Conservation (phyloP, 495 filamentous ascomycete species). For the Penicillium steckii region DNA sequence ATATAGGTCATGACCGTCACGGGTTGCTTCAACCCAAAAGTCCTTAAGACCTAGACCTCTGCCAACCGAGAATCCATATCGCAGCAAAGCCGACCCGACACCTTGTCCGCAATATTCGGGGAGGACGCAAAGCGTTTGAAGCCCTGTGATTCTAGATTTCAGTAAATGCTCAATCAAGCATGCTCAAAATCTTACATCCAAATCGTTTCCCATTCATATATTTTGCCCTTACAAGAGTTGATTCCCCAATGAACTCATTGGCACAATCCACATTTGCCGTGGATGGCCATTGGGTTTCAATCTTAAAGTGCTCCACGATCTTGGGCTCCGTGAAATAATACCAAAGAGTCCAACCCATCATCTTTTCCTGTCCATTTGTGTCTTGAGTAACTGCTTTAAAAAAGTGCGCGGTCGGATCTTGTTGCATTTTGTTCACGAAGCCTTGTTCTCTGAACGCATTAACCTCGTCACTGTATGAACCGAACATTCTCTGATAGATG, state of each 20-base stretch:
- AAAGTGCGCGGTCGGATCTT: not conserved
- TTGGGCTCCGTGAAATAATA: not conserved
- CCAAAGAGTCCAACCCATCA: constrained; percentile 1
- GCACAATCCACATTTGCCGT: not conserved
- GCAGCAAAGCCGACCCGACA: constrained; percentile 1
- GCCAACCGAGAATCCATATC: not conserved
- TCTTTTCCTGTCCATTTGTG: not conserved
- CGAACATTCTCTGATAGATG: not conserved
- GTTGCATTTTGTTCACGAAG: not conserved
- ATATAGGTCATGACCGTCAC: not conserved
- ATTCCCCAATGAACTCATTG: not conserved
- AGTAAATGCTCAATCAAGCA: not conserved
- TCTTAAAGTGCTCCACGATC: not conserved
- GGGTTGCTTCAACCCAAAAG: constrained; percentile 2
- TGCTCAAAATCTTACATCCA: not conserved
- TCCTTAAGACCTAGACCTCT: not conserved
- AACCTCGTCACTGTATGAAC: not conserved
- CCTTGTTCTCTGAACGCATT: not conserved
- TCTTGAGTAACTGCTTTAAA: constrained; percentile 1
- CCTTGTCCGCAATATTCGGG: constrained; percentile 3
- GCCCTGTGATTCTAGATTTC: not conserved
- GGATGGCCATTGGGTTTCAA: not conserved
- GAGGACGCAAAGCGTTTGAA: not conserved
- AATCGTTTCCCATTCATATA: constrained; percentile 4
- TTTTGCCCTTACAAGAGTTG: not conserved